phyloP scores from a whole-genome alignment of 768 basidiomycete genomes.

The Psilocybe sp. region DNA sequence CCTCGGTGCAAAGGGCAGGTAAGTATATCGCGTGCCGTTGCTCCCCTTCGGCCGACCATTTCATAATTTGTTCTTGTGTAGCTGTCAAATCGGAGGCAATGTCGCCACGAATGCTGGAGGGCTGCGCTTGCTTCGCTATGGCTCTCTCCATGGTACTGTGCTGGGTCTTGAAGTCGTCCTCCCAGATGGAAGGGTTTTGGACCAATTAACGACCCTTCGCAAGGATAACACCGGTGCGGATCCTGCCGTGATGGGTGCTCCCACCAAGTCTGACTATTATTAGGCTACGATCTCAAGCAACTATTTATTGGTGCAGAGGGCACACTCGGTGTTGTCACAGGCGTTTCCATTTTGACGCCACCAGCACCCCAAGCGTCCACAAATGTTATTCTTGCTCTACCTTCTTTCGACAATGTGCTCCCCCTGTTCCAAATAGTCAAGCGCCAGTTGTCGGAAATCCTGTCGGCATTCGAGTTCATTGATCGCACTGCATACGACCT shows the following conservation, averaged over 20 bases:
- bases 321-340: slow-evolving; percentile 93
- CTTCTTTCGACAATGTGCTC: slow-evolving; percentile 83
- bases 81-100: slow-evolving; percentile 98
- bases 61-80: slow-evolving; percentile 22
- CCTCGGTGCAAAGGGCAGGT: slow-evolving; percentile 95
- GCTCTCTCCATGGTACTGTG: slow-evolving; percentile 91
- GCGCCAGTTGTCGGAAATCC: slow-evolving; percentile 84
- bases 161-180: slow-evolving; percentile 95
- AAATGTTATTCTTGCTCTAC: slow-evolving; percentile 88
- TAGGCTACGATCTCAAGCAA: slow-evolving; percentile 97
- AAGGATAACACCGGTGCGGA: slow-evolving; percentile 94
- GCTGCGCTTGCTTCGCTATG: slow-evolving; percentile 90
- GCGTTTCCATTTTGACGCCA: slow-evolving; percentile 90
- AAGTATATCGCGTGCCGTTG: slow-evolving; percentile 10
- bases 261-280: slow-evolving; percentile 2
- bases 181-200: slow-evolving; percentile 88
- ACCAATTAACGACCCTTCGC: slow-evolving; percentile 83
- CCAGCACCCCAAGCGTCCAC: slow-evolving; percentile 79
- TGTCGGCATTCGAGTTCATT: slow-evolving; percentile 96
- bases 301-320: slow-evolving; percentile 98
- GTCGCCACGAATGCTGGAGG: slow-evolving; percentile 97
- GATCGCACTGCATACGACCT: slow-evolving; percentile 85
- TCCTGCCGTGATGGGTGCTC: neutral
- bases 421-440: slow-evolving; percentile 83
- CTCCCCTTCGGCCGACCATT: slow-evolving; percentile 5